phyloP scores from a whole-genome alignment of 2,329 filamentous ascomycete species.

The Botrytis deweyae region DNA sequence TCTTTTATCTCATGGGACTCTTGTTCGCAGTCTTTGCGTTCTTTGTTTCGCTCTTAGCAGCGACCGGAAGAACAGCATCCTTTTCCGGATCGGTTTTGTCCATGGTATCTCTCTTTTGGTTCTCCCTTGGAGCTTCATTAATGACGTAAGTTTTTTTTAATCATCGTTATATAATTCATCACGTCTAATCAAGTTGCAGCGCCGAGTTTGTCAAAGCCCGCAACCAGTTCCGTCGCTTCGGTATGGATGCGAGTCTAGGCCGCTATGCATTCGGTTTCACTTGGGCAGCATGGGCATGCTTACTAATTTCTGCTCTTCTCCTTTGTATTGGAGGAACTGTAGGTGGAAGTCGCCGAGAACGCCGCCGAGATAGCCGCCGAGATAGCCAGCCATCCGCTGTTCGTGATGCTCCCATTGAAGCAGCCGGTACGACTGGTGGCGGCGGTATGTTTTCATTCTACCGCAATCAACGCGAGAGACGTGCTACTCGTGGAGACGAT shows the following conservation, averaged over 20 bases:
- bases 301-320: conserved; percentile 64
- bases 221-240: conserved; percentile 58
- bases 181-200: conserved; percentile 39
- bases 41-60: conserved; percentile 66
- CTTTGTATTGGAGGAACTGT: conserved; percentile 60
- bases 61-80: conserved; percentile 68
- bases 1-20: conserved; percentile 81
- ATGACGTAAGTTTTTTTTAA: conserved; percentile 64
- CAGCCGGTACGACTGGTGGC: neutral
- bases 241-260: conserved; percentile 61
- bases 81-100: conserved; percentile 60
- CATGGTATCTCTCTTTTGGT: conserved; percentile 65
- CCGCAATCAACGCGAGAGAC: conserved; percentile 14
- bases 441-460: conserved; percentile 10
- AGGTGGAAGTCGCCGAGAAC: neutral
- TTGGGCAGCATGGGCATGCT: conserved; percentile 68
- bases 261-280: conserved; percentile 72
- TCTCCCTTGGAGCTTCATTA: conserved; percentile 63
- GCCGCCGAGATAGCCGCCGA: neutral
- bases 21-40: conserved; percentile 73
- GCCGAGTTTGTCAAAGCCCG: conserved; percentile 67
- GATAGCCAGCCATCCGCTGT: neutral
- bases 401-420: neutral
- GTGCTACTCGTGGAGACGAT: neutral
- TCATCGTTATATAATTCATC: neutral